Conservation (phyloP, 2,329 filamentous ascomycete genomes). For the Pseudogymnoascus sp. region DNA sequence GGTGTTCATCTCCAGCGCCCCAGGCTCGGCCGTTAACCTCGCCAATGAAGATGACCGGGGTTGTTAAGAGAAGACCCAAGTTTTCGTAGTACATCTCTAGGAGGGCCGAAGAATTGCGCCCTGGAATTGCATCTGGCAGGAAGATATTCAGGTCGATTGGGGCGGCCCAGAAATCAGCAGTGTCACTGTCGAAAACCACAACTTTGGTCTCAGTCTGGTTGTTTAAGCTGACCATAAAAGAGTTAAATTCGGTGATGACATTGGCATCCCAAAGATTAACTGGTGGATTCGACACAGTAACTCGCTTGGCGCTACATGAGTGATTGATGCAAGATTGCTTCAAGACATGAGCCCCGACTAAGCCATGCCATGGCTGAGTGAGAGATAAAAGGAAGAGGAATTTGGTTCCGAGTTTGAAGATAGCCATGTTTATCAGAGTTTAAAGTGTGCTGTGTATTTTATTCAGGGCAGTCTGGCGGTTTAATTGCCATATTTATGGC, state of each 20-base stretch:
- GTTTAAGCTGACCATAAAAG: not conserved
- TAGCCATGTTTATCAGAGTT: not conserved
- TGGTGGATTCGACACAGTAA: not conserved
- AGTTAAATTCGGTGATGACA: not conserved
- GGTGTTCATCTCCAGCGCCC: constrained; percentile 14
- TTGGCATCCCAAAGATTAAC: not conserved
- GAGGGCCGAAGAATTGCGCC: not conserved
- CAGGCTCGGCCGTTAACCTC: constrained; percentile 12
- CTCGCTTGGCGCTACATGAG: not conserved
- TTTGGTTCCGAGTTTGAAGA: not conserved
- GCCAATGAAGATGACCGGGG: constrained; percentile 11
- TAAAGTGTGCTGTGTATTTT: not conserved
- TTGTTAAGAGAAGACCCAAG: not conserved
- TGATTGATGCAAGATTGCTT: not conserved
- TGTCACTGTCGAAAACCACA: not conserved
- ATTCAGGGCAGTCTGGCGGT: not conserved
- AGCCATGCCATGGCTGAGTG: not conserved
- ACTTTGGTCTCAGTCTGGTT: not conserved
- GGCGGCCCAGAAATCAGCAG: not conserved
- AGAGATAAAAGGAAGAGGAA: not conserved
- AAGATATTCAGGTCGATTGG: not conserved
- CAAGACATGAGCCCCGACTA: not conserved
- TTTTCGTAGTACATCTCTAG: not conserved
- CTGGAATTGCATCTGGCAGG: not conserved
- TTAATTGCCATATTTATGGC: not conserved